Conservation (phyloP, 345 rosid genomes). For the Melastoma malabathricum region DNA sequence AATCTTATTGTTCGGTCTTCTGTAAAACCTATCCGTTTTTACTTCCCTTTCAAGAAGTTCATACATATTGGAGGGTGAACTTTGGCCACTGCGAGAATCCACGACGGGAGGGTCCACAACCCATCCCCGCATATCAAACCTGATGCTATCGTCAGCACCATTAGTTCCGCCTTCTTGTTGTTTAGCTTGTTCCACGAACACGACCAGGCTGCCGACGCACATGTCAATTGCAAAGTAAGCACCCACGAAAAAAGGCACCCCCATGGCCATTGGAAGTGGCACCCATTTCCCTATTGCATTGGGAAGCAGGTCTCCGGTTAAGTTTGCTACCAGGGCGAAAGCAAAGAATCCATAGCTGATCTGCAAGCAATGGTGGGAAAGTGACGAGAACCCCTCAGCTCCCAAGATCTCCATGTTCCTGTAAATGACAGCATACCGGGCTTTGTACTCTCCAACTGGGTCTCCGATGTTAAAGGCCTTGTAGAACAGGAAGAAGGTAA, state of each 20-base stretch:
- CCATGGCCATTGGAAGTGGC: constrained; percentile 95
- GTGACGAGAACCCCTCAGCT: constrained; percentile 77
- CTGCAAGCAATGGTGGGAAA: constrained; percentile 62
- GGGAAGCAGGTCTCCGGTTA: constrained; percentile 43
- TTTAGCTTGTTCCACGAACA: constrained; percentile 32
- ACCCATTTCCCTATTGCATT: constrained; percentile 37
- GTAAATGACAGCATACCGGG: constrained; percentile 74
- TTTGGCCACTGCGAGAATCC: constrained; percentile 52
- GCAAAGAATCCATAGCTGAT: constrained; percentile 65
- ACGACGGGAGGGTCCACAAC: constrained; percentile 67
- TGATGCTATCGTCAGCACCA: constrained; percentile 74
- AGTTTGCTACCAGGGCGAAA: constrained; percentile 43
- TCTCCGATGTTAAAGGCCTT: constrained; percentile 80
- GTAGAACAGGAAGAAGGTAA: constrained; percentile 63
- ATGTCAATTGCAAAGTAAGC: constrained; percentile 73
- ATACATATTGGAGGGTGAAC: constrained; percentile 61
- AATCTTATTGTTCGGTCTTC: too few relatives aligned
- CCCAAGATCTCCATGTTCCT: constrained; percentile 85
- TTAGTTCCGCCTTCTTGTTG: constrained; percentile 28
- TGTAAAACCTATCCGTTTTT: neutral
- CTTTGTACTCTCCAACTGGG: constrained; percentile 86
- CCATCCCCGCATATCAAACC: constrained; percentile 87
- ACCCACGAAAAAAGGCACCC: constrained; percentile 76
- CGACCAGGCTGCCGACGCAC: constrained; percentile 53
- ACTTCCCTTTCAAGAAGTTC: constrained; percentile 27